Evolutionary conservation across 169 alveolate genomes (phyloP).

Genomic region (Eimeria praecox): DNA sequence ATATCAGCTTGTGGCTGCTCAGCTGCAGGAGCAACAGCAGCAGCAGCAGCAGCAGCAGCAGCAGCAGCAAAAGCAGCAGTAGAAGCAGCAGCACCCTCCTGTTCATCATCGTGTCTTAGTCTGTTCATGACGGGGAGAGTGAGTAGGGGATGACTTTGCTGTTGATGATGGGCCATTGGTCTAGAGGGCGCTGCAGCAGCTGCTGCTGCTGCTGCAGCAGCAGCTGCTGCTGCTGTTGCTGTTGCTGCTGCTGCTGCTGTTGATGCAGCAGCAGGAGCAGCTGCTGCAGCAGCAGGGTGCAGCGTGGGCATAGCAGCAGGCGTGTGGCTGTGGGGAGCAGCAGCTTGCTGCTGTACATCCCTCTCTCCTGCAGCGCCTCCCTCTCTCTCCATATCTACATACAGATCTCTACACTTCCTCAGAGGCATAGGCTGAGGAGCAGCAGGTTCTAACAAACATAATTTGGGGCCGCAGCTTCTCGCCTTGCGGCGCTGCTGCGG

Average conservation of each 20-base stretch:
- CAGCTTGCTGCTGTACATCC: not conserved
- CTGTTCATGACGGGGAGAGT: slow-evolving; percentile 34
- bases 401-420: slow-evolving; percentile 3
- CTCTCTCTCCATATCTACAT: not conserved
- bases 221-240: slow-evolving; percentile 37
- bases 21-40: not conserved
- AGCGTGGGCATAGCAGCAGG: not conserved
- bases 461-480: slow-evolving; percentile 3
- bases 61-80: not conserved
- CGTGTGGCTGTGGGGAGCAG: not conserved
- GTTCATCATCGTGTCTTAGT: not conserved
- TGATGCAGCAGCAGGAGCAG: not conserved
- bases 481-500: slow-evolving; percentile 7
- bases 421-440: slow-evolving; percentile 55
- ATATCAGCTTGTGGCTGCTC: not conserved
- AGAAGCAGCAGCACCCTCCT: slow-evolving; percentile 9
- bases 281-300: slow-evolving; percentile 28
- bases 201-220: not conserved
- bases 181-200: slow-evolving; percentile 29
- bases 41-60: not conserved
- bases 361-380: not conserved
- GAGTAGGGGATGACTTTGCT: slow-evolving; percentile 31
- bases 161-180: slow-evolving; percentile 21
- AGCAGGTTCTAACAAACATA: not conserved
- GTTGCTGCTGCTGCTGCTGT: slow-evolving; percentile 33